Evolutionary conservation across 208 protist genomes (phyloP), one percentile per base, ranked within the genome.

Genomic region (Acanthamoeba sp.): DNA sequence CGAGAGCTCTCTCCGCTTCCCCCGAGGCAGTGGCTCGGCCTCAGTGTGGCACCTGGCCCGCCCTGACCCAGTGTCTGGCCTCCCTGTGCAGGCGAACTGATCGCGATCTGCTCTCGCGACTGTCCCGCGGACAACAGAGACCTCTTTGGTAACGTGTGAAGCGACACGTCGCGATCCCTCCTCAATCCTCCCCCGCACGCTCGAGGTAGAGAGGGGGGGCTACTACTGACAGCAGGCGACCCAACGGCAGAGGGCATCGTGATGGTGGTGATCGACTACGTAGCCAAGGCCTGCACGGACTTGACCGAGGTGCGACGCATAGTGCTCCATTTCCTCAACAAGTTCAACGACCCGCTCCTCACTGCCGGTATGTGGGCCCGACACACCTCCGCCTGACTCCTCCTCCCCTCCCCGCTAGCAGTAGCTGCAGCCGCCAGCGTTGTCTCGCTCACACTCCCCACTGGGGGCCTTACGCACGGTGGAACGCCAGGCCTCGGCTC

Each of bases 271-370:
- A 32, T 84, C 40, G 73, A 84, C 32, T 84, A 45, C 24, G 73
- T 84, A 24, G 73, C 73, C 73, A 84, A 84, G 73, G 73, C 73
- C 20, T 84, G 73, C 73, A 84, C 34, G 24, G 73, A 84, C 42
- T 40, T 84, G 22, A 84, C 32, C 29, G 73, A 84, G 32, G 73
- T 84, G 73, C 34, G 73, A 57, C 73, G 73, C 16, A 84, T 84
- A 24, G 73, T 84, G 73, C 73, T 84, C 27, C 73, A 84, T 34
- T 84, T 84, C 73, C 73, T 84, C 29, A 45, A 45, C 42, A 84
- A 84, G 27, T 84, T 84, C 73, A 84, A 84, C 73, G 73, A 84
- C n/a, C 73, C 73, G 34, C 36, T 84, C 20, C 42, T 84, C n/a
- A 84, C 73, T 27, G 73, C 73, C 40, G 73, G 73, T 84, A 38